A percentile compares a stretch with the other conserved stretches of the same genome.
Conservation (phyloP, 768 basidiomycete species). For the Mycena capillaripes region DNA sequence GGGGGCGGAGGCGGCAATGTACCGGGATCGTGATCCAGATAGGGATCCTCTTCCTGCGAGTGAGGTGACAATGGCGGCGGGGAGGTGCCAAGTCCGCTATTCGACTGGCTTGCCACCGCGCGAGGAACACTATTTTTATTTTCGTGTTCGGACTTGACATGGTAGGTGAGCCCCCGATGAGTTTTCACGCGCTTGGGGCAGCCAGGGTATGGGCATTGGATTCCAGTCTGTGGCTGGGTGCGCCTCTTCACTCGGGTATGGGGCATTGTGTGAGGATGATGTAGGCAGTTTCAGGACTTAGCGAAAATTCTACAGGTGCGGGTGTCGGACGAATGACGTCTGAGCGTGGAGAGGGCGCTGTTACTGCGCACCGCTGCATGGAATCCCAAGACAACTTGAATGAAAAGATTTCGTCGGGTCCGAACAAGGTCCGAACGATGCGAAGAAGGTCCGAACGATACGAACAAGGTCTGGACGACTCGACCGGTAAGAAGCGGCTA, state of each 20-base stretch:
- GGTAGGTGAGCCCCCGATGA: neutral
- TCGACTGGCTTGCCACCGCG: neutral
- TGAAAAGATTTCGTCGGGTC: too few relatives aligned
- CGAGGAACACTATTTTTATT: neutral
- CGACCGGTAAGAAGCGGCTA: too few relatives aligned
- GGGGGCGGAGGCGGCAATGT: neutral
- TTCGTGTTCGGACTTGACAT: neutral
- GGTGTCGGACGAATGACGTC: too few relatives aligned
- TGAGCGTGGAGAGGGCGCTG: too few relatives aligned
- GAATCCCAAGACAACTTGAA: too few relatives aligned
- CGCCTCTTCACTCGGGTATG: neutral
- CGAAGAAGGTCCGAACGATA: too few relatives aligned
- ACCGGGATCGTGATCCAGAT: neutral
- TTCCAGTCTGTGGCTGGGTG: neutral
- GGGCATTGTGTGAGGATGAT: neutral
- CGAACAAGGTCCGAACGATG: too few relatives aligned
- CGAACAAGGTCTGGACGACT: too few relatives aligned
- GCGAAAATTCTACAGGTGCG: too few relatives aligned
- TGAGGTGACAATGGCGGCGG: neutral
- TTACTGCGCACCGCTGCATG: too few relatives aligned
- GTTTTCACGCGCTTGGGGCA: neutral
- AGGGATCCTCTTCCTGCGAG: neutral
- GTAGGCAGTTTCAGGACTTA: too few relatives aligned
- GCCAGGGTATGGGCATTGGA: conserved; percentile 1
- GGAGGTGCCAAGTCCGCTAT: neutral